Evolutionary conservation across 805 yeast species (phyloP), one percentile per base, ranked within the genome.

Genomic region (Candida silvicultrix): DNA sequence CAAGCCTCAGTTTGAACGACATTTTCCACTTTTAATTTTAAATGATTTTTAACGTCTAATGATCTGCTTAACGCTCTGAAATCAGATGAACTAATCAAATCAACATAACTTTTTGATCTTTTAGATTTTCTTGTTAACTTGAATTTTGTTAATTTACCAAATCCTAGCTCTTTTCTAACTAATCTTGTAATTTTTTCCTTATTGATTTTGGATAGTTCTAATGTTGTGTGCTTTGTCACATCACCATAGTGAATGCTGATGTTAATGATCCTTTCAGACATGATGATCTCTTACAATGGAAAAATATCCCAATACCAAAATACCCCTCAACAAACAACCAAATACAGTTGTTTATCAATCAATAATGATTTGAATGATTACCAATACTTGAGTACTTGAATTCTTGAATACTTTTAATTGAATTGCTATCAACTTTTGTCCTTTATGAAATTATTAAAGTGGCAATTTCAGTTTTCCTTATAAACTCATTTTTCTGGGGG

Each of bases 61-160:
- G 80, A 72, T 50, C 80, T 66, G 38, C 60, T 57, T 46, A 78
- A 63, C 21, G 68, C 58, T 41, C 60, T 64, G 55, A 71, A 77
- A 47, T 77, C 81, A 4, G 63, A 62, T 4, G 38, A 51, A 4
- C 64, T 44, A 16, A 62, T 69, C 49, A 78, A 66, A 4, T 59
- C 48, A 12, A 75, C 71, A 50, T 66, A 77, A 10, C 59, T 54
- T 37, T 65, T 67, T 36, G 63, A 62, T 52, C 70, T 75, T 58
- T 73, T 75, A n/a, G 80, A 74, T 50, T 70, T 75, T 50, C 83
- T 66, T 28, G 46, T 52, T n/a, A 55, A 21, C 12, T 20, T 43
- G 25, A 46, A 39, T 5, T 35, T 23, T 20, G 35, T n/a, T 9
- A 29, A 38, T 6, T 29, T 22, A 14, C 23, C 8, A 20, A 36